Base-by-base conservation (phyloP, 805 yeast genomes). In the Yamadazyma endophytica region DNA sequence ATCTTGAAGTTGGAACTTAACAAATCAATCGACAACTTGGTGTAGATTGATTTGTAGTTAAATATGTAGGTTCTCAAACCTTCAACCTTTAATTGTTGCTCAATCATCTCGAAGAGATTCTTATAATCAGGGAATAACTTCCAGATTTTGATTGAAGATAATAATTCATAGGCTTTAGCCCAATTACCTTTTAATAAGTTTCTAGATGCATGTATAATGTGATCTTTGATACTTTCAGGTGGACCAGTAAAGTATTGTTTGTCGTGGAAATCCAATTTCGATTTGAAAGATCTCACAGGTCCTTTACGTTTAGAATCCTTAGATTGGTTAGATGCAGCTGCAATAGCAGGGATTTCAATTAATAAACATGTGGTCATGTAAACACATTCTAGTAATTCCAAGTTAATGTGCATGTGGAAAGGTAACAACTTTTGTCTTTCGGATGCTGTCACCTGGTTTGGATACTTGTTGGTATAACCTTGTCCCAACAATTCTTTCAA, bases 201-300 rank as follows among this genome's bases (percentile, higher is more conserved):
- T 61, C 80, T 80, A 24, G 97, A 94, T 29, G 97, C 95, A 58
- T 84, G 85, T 73, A 90, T 80, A 47, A 92, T 81, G 61, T 77
- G 85, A 59, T 92, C 99, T 52, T 94, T 82, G 27, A 94, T 84
- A 58, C 89, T 86, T 65, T 92, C 98, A 33, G 97, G 96, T 28
- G 98, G 98, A 26, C 97, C 98, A 42, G 87, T 86, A 72, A 90
- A 92, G 36, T 82, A 82, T 60, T 89, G 96, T 62, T 90, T 82
- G 56, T 89, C 96, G 54, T 85, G 88, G 68, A 82, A 84, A 57
- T 92, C 97, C 46, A 92, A 73, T 58, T 84, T 77, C 56, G 95
- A 79, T 63, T 90, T 82, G 70, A 92, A 88, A 17, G 95, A 85
- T 64, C 86, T 89, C 49, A 83, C 71, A 38, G 78, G 65, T 33